phyloP scores from a whole-genome alignment of 1,284 basidiomycete species.

The Neotropicomus parvogracilis region DNA sequence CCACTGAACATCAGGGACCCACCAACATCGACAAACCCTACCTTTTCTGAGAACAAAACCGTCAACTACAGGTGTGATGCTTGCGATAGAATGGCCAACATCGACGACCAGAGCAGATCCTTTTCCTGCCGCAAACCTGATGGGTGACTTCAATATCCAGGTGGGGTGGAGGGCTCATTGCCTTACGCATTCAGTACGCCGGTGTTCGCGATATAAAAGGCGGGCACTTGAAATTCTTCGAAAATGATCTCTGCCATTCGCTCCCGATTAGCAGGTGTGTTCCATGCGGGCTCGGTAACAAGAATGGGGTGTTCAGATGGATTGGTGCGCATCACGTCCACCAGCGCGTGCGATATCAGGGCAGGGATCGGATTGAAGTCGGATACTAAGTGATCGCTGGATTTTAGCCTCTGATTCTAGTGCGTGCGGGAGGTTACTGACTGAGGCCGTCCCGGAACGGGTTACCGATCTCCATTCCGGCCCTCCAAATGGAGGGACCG shows the following conservation, averaged over 20 bases:
- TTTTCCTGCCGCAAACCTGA: constrained; percentile 92
- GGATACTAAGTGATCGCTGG: constrained; percentile 49
- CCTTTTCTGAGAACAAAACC: constrained; percentile 98
- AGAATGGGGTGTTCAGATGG: constrained; percentile 87
- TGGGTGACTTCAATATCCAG: constrained; percentile 10
- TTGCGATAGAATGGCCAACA: constrained; percentile 84
- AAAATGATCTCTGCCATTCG: constrained; percentile 96
- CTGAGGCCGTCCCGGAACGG: constrained; percentile 85
- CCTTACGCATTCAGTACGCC: constrained; percentile 92
- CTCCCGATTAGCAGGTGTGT: constrained; percentile 85
- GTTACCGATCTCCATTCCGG: constrained; percentile 82
- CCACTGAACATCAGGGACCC: neutral
- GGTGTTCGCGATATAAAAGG: constrained; percentile 95
- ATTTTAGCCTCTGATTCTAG: constrained; percentile 9
- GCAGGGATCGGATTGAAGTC: constrained; percentile 76
- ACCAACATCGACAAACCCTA: constrained; percentile 27
- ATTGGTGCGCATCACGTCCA: constrained; percentile 69
- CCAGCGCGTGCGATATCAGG: constrained; percentile 74
- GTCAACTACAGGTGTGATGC: constrained; percentile 94
- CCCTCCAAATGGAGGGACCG: constrained; percentile 89
- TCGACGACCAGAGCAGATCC: constrained; percentile 95
- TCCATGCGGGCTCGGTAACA: constrained; percentile 96
- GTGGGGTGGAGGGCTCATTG: neutral
- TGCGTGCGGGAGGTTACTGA: constrained; percentile 40
- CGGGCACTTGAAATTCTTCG: constrained; percentile 91